Evolutionary conservation across 192 early-diverging fungal genomes (phyloP), one percentile per base, ranked within the genome.

Genomic region (Dissophora ornata): DNA sequence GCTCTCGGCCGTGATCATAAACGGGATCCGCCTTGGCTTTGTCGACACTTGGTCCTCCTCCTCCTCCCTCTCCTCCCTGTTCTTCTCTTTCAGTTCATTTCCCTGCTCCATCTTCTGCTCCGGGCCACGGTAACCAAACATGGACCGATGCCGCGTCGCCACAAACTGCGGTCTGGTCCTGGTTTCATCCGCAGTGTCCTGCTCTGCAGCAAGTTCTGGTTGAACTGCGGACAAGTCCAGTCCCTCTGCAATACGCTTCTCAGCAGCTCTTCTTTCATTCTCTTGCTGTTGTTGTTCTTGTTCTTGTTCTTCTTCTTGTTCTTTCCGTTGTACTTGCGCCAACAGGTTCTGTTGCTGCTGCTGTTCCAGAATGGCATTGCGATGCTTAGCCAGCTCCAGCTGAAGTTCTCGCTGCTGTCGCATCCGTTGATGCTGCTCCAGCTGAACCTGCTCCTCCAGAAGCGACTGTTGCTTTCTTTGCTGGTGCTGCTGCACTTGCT

Each of bases 81-180:
- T 29, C 12, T 49, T 15, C 32, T 62, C 30, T 9, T 22, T 40
- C 50, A 29, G 11, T 21, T 22, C 11, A 26, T 9, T 26, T 10
- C 24, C 21, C 7, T 7, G 24, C 10, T 21, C 50, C 26, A 21
- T 29, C 3, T 4, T 48, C n/a, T 66, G 56, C 8, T 60, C 63
- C 13, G 73, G 73, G 2, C 64, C 65, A 4, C 65, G 33, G 51
- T 77, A 77, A 46, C 73, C 73, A 63, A 67, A 77, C 57, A 67
- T 57, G 32, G 73, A 50, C 1, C 73, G 59, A 36, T 42, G 52
- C 36, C 63, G 48, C 45, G 57, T 60, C 5, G 49, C 56, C 6
- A 75, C 40, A 59, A 36, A 73, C 38, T 51, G 62, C n/a, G 9
- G 54, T 41, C 21, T n/a, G n/a, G 9, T 57, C 36, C 12, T 38